phyloP scores from a whole-genome alignment of 176 grass and related monocot genomes.

The Avena insularis region DNA sequence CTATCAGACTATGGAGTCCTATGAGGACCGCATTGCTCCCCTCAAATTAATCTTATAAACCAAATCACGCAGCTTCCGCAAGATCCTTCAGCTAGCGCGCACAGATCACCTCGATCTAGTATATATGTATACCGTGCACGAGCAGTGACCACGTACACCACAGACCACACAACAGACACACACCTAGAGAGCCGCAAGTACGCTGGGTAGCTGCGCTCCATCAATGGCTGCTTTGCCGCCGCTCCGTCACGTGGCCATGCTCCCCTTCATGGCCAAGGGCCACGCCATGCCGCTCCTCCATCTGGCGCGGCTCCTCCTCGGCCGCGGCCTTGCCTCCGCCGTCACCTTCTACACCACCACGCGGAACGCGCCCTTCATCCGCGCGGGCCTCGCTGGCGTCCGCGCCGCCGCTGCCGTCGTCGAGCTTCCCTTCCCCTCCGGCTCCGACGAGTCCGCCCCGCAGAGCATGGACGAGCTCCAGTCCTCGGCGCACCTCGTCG shows the following conservation, averaged over 20 bases:
- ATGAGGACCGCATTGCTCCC: too few species aligned
- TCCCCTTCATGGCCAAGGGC: neutral
- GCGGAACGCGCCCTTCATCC: conserved; percentile 56
- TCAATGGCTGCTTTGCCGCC: too few species aligned
- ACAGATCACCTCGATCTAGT: too few species aligned
- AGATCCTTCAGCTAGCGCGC: too few species aligned
- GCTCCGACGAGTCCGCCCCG: neutral
- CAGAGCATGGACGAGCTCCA: conserved; percentile 48
- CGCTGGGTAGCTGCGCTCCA: too few species aligned
- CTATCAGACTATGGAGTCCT: too few species aligned
- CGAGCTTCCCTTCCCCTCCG: conserved; percentile 54
- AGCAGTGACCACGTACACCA: too few species aligned
- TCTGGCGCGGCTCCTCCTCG: conserved; percentile 33
- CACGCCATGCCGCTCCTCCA: conserved; percentile 38
- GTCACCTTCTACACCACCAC: conserved; percentile 61
- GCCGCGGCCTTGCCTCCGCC: conserved; percentile 35
- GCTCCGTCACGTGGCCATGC: neutral
- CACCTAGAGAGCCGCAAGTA: too few species aligned
- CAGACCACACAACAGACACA: too few species aligned
- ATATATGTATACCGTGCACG: too few species aligned
- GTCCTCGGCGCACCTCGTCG: conserved; percentile 11
- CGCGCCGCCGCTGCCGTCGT: neutral
- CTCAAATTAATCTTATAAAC: too few species aligned
- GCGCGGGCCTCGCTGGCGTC: neutral
- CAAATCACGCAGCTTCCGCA: too few species aligned